Conservation (phyloP, 108 stramenopile genomes). For the Fragilariopsis cylindrus region DNA sequence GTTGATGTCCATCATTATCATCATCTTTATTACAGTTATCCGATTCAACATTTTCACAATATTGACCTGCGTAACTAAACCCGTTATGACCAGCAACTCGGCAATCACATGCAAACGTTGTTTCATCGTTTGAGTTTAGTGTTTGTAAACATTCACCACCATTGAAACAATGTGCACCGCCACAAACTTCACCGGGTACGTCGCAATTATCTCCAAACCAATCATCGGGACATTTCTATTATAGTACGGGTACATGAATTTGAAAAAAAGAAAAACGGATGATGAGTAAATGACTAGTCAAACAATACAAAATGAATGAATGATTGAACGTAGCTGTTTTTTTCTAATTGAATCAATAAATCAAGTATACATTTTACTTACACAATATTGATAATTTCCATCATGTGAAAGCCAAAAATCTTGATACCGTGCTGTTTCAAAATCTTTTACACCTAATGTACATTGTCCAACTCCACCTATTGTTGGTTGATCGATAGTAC, state of each 20-base stretch:
- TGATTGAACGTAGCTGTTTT: not conserved
- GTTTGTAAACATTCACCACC: conserved; percentile 39
- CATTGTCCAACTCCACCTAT: conserved; percentile 28
- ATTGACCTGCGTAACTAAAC: conserved; percentile 26
- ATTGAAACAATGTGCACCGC: conserved; percentile 47
- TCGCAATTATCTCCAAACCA: conserved; percentile 49
- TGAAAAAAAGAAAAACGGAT: not conserved
- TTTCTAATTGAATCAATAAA: not conserved
- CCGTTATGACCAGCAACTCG: conserved; percentile 7
- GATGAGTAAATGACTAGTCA: not conserved
- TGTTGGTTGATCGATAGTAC: not conserved
- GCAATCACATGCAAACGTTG: conserved; percentile 33
- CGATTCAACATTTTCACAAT: conserved; percentile 26
- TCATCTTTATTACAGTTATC: conserved; percentile 6
- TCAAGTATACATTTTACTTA: conserved; percentile 19
- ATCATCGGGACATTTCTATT: conserved; percentile 30
- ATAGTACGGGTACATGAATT: not conserved
- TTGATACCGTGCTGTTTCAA: conserved; percentile 19
- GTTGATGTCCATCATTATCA: not conserved
- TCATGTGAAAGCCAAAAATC: conserved; percentile 41
- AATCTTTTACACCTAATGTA: conserved; percentile 33
- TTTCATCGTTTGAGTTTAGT: conserved; percentile 21
- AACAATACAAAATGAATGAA: not conserved
- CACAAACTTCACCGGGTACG: conserved; percentile 32
- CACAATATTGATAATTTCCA: conserved; percentile 34